phyloP scores from a whole-genome alignment of 495 filamentous ascomycete species.

The Arthonia radiata region DNA sequence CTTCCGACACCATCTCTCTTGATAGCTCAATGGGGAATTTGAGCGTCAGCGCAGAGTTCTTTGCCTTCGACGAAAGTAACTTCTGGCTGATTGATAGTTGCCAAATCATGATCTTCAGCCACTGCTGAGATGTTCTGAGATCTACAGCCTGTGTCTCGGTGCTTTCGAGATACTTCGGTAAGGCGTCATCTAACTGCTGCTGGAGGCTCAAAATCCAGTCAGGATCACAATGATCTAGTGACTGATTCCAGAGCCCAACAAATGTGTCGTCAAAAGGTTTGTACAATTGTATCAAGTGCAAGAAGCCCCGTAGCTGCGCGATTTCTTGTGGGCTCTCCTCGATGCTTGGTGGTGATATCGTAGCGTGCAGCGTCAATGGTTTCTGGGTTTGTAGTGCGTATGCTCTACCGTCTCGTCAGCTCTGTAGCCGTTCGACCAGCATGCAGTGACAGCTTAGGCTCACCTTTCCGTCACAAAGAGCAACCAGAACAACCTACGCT shows the following conservation, averaged over 20 bases:
- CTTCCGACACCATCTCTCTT: constrained; percentile 38
- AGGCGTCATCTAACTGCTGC: constrained; percentile 36
- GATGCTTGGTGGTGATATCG: constrained; percentile 35
- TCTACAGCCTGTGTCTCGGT: constrained; percentile 47
- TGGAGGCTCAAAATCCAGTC: constrained; percentile 35
- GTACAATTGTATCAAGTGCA: constrained; percentile 42
- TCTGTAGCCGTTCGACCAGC: neutral
- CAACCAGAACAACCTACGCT: constrained; percentile 43
- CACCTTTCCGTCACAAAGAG: constrained; percentile 48
- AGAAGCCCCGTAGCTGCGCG: constrained; percentile 27
- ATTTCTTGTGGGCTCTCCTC: constrained; percentile 23
- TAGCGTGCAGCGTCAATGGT: constrained; percentile 42
- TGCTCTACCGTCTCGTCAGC: constrained; percentile 18
- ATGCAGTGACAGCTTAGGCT: neutral
- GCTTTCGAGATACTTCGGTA: constrained; percentile 34
- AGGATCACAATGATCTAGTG: constrained; percentile 27
- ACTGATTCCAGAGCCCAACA: constrained; percentile 49
- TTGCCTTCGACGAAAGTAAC: constrained; percentile 21
- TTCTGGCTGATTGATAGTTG: constrained; percentile 33
- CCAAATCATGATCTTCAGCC: constrained; percentile 68
- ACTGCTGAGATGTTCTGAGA: constrained; percentile 47
- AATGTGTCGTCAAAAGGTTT: constrained; percentile 48
- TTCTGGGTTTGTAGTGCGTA: constrained; percentile 58
- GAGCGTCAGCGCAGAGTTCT: constrained; percentile 36
- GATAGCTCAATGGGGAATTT: constrained; percentile 47